Percentiles rank a stretch among this genome's conserved stretches.
These are phyloP conservation scores for Nannochloropsis gaditana DNA, from an alignment of 108 stramenopile species.

Conservation along the genomic window DNA sequence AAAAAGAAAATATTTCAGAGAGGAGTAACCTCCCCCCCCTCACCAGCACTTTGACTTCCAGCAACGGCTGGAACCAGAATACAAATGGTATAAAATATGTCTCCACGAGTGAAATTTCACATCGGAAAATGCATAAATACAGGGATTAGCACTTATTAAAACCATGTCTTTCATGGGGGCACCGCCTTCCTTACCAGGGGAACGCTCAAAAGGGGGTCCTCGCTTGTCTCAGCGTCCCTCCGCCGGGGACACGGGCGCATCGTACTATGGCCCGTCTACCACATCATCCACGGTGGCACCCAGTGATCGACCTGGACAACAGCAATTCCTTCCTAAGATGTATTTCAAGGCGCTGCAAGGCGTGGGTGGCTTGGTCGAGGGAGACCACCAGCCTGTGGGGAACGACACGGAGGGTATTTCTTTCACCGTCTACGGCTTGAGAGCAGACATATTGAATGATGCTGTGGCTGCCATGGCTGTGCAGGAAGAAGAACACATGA, in stretches of 20 bases:
- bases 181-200: background rate
- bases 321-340: background rate
- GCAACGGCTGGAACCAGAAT: no score
- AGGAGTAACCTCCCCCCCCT: no score
- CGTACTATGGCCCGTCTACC: constrained; percentile 19
- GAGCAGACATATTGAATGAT: background rate
- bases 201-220: background rate
- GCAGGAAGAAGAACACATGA: background rate
- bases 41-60: no score
- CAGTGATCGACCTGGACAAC: no score
- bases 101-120: no score
- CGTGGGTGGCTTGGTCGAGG: background rate
- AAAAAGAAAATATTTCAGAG: no score
- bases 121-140: no score
- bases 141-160: no score
- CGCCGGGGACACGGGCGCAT: background rate
- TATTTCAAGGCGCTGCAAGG: constrained; percentile 18
- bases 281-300: background rate
- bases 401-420: background rate
- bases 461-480: background rate
- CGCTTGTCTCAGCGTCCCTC: background rate
- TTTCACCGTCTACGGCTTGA: background rate
- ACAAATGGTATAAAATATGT: no score
- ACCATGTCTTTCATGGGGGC: constrained; percentile 1
- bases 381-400: background rate